Evolutionary conservation across 768 basidiomycete genomes (phyloP).

Genomic region (Trametes coccinea): DNA sequence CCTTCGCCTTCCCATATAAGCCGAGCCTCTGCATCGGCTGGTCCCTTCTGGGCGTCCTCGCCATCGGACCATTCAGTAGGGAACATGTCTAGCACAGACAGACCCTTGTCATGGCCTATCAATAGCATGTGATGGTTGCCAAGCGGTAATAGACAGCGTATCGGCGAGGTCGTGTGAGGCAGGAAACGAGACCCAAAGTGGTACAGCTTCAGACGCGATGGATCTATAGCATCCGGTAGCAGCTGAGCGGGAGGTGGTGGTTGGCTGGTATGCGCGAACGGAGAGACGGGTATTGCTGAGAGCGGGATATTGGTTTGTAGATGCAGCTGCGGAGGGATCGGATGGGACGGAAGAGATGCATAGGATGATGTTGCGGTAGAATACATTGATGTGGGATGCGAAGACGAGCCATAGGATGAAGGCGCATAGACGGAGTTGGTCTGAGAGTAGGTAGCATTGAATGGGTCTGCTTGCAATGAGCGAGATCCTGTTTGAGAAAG

Average conservation of each 20-base stretch:
- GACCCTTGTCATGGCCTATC: slow-evolving; percentile 76
- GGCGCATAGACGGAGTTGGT: slow-evolving; percentile 15
- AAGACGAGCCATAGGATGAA: slow-evolving; percentile 5
- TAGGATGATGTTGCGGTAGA: slow-evolving; percentile 21
- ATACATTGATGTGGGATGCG: slow-evolving; percentile 20
- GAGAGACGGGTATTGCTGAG: slow-evolving; percentile 20
- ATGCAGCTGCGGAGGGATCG: slow-evolving; percentile 23
- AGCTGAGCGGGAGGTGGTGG: slow-evolving; percentile 21
- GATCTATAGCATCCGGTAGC: slow-evolving; percentile 46
- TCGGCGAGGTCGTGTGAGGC: slow-evolving; percentile 74
- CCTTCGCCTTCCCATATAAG: slow-evolving; percentile 78
- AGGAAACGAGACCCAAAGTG: slow-evolving; percentile 86
- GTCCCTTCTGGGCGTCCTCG: slow-evolving; percentile 48
- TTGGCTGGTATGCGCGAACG: slow-evolving; percentile 26
- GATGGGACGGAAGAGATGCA: slow-evolving; percentile 7
- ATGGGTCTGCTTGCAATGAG: not conserved
- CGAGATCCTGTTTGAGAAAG: not conserved
- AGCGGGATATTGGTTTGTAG: slow-evolving; percentile 27
- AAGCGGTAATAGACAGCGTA: slow-evolving; percentile 74
- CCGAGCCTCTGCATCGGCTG: slow-evolving; percentile 67
- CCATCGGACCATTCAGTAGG: slow-evolving; percentile 66
- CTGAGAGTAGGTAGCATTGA: not conserved
- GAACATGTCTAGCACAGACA: slow-evolving; percentile 82
- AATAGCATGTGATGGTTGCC: slow-evolving; percentile 65
- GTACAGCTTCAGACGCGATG: slow-evolving; percentile 67